Evolutionary conservation across 2,329 filamentous ascomycete genomes (phyloP).

Genomic region (Fusarium xyrophilum): DNA sequence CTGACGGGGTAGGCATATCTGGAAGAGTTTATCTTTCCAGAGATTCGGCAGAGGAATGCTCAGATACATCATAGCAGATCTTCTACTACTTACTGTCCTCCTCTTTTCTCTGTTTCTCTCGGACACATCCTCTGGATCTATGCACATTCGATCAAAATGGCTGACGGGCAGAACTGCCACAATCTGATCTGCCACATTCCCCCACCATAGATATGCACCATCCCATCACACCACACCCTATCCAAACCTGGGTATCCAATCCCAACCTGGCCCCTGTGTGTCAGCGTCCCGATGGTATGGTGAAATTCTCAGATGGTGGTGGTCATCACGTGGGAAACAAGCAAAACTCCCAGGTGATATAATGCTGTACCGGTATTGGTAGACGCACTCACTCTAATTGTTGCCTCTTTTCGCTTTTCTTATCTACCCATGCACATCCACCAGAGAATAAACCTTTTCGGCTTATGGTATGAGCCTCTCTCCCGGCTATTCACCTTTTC

Average conservation of each 20-base stretch:
- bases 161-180: conserved; percentile 20
- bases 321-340: conserved; percentile 30
- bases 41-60: not conserved
- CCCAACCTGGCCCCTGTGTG: conserved; percentile 10
- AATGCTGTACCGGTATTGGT: not conserved
- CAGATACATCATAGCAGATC: not conserved
- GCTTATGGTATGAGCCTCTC: conserved; percentile 4
- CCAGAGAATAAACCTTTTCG: not conserved
- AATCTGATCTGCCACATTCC: conserved; percentile 30
- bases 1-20: not conserved
- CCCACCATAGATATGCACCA: conserved; percentile 23
- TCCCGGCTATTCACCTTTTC: not conserved
- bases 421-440: conserved; percentile 4
- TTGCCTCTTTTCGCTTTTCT: conserved; percentile 18
- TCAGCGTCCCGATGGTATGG: conserved; percentile 28
- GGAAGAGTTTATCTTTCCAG: not conserved
- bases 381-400: conserved; percentile 10
- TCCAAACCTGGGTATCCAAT: not conserved
- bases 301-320: conserved; percentile 30
- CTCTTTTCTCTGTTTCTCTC: not conserved
- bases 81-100: not conserved
- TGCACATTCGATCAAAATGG: not conserved
- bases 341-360: conserved; percentile 25
- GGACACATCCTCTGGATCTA: not conserved
- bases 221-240: not conserved